Conservation (phyloP, 116 monocot species). For the Zostera marina region DNA sequence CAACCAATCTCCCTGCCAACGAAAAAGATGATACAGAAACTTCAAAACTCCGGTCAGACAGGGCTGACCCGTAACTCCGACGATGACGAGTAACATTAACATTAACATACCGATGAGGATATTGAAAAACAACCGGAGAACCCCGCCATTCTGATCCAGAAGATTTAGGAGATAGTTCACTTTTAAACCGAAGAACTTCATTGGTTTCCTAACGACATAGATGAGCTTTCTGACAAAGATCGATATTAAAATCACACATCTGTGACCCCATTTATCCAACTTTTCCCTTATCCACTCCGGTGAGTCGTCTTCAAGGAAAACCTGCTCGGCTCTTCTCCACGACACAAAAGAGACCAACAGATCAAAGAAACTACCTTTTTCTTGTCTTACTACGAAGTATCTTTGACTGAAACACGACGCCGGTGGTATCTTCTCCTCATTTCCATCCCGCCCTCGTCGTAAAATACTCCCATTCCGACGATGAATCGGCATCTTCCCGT, state of each 20-base stretch:
- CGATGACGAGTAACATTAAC: too few relatives aligned
- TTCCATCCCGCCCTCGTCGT: not conserved
- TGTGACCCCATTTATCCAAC: not conserved
- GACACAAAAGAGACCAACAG: not conserved
- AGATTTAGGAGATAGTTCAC: slow-evolving; percentile 11
- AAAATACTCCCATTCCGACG: not conserved
- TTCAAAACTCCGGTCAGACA: not conserved
- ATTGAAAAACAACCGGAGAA: slow-evolving; percentile 4
- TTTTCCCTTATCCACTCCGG: not conserved
- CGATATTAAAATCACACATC: slow-evolving; percentile 3
- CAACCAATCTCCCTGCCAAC: not conserved
- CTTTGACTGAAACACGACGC: not conserved
- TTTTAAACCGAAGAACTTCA: slow-evolving; percentile 7
- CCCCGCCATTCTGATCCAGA: slow-evolving; percentile 8
- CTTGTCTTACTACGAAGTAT: not conserved
- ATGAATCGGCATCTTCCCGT: not conserved
- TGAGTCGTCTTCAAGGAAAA: not conserved
- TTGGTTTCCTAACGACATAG: slow-evolving; percentile 5
- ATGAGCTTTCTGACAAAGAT: slow-evolving; percentile 6
- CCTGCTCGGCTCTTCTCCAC: slow-evolving; percentile 1
- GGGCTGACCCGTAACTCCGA: too few relatives aligned
- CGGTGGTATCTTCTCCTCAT: slow-evolving; percentile 1
- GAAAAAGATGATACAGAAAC: not conserved
- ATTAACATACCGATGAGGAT: slow-evolving; percentile 4
- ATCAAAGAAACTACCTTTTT: not conserved